Percentiles rank a stretch among this genome's conserved stretches.
Evolutionary conservation across 208 protist species (phyloP).

Genomic region (Acanthamoeba quina): DNA sequence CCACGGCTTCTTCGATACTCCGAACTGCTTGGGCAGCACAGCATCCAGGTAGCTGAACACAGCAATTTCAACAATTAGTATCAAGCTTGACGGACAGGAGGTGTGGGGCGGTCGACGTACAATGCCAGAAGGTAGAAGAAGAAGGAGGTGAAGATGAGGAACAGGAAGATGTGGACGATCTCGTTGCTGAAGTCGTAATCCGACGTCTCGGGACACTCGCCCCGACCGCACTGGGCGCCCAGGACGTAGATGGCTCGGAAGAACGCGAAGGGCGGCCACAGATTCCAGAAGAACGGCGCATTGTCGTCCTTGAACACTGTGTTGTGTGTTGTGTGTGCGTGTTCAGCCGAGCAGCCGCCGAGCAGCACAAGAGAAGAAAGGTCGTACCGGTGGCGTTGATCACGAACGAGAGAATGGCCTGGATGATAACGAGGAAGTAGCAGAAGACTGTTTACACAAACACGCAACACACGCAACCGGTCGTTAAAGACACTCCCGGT

Average conservation of each 20-base stretch:
- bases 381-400: conserved; percentile 49
- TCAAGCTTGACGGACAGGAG: too few species aligned
- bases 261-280: conserved; percentile 69
- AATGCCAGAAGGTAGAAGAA: conserved; percentile 62
- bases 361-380: not conserved
- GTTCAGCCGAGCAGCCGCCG: not conserved
- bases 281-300: conserved; percentile 53
- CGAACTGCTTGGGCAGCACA: conserved; percentile 78
- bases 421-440: conserved; percentile 72
- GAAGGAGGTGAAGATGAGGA: conserved; percentile 48
- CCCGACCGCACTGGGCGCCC: conserved; percentile 8
- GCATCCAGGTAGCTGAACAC: conserved; percentile 74
- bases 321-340: not conserved
- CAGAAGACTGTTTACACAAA: conserved; percentile 31
- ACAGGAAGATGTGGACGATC: conserved; percentile 52
- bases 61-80: not conserved
- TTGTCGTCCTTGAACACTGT: conserved; percentile 19
- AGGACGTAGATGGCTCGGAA: conserved; percentile 41
- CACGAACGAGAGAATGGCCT: conserved; percentile 62
- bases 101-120: not conserved
- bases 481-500: not conserved
- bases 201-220: conserved; percentile 57
- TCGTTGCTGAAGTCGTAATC: conserved; percentile 50
- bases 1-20: conserved; percentile 73
- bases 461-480: not conserved